Conservation (phyloP, 345 rosid genomes). For the Populus davidiana region DNA sequence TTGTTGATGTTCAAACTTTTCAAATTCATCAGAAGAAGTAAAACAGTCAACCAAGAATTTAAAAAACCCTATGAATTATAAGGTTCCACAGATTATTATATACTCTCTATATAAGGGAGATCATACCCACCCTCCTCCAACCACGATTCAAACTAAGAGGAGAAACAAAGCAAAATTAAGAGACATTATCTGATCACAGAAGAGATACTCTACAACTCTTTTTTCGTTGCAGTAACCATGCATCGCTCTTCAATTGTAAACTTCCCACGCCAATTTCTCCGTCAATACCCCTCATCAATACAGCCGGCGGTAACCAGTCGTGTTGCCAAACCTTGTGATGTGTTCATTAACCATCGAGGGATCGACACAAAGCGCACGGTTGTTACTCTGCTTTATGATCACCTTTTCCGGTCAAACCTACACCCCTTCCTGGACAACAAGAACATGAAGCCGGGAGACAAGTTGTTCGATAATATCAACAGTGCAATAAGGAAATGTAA, state of each 20-base stretch:
- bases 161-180: not conserved
- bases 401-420: constrained; percentile 37
- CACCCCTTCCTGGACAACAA: constrained; percentile 66
- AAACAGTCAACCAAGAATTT: not conserved
- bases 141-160: not conserved
- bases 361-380: constrained; percentile 61
- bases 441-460: constrained; percentile 77
- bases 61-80: not conserved
- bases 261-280: constrained; percentile 16
- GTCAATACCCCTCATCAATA: constrained; percentile 9
- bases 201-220: not conserved
- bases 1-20: not conserved
- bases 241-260: constrained; percentile 15
- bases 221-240: constrained; percentile 9
- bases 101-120: not conserved
- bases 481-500: constrained; percentile 45
- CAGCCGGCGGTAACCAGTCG: constrained; percentile 10
- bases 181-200: not conserved
- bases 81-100: not conserved
- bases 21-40: constrained; percentile 15
- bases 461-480: constrained; percentile 58
- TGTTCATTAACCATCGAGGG: constrained; percentile 74
- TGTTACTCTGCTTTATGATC: constrained; percentile 56
- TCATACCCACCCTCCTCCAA: not conserved
- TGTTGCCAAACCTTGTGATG: constrained; percentile 34